Evolutionary conservation across 768 basidiomycete species (phyloP), one percentile per base, ranked within the genome.

Genomic region (Crucibulum laeve): DNA sequence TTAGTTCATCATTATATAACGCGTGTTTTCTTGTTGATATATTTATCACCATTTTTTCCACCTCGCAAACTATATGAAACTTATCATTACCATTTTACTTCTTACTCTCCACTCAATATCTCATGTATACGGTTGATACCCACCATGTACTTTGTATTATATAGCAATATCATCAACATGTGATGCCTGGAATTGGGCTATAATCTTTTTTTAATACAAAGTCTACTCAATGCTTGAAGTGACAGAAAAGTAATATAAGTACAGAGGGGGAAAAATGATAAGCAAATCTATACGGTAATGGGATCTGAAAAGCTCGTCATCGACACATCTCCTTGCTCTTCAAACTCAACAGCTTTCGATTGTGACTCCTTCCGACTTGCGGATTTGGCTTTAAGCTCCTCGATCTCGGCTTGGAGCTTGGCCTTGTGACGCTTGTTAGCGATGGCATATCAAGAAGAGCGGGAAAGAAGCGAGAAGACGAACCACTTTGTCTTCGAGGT

Each of bases 371-470:
- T 62, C 34, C 77, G 69, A 44, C 71, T 71, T 0, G 66, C 76
- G 19, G 75, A 69, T 46, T 68, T 75, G 6, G 68, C 58, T 49
- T 78, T 68, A 18, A 88, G 61, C 3, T 63, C 63, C 34, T 77
- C 77, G 26, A 88, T 69, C 46, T 87, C 86, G 17, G 67, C 67
- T 44, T 73, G 68, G 23, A 87, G 60, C 48, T 79, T 80, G 13
- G 68, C 67, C 86, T 85, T 40, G 10, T 30, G 14, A 34, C 33
- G 39, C 10, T 28, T 41, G 18, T 25, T 25, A 35, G 15, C 22
- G 34, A 11, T 14, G 11, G 28, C 8, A 28, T n/a, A 7, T 21
- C 5, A 10, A 5, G 15, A 40, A 21, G 8, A 8, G 39, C 10
- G 11, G 6, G 23, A 28, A 10, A 26, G n/a, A 40, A 10, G 22